Evolutionary conservation across 345 rosid species (phyloP), one percentile per base, ranked within the genome.

Genomic region (Hibiscus mutabilis): DNA sequence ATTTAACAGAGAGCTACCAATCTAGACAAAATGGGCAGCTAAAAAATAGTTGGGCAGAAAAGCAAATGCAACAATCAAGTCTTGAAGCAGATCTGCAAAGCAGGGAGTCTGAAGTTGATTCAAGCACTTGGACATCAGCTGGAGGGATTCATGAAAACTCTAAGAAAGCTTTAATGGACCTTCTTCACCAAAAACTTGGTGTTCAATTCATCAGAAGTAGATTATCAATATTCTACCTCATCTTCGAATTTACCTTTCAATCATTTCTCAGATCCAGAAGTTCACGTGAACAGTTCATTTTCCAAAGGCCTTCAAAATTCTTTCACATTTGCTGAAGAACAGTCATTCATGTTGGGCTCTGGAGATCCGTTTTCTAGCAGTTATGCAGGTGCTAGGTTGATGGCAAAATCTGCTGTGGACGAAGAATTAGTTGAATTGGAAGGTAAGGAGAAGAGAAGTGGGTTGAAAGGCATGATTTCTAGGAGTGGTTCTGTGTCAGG

Each of bases 121-220:
- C 78, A 31, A 67, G 66, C 19, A 15, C 35, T 5, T 84, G 83
- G 82, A 9, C 59, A 18, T 59, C 82, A 10, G 66, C 55, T 77
- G 63, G 75, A 11, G 55, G 27, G 2, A 63, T 75, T 73, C 81
- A 77, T 49, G 83, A 53, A n/a, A 73, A 74, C 49, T 75, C 86
- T 31, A 81, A 74, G 77, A 77, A 25, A 74, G 71, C 67, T 69
- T 76, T 73, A 74, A 74, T 79, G 80, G 78, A 83, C 21, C 69
- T 74, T 27, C 75, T 81, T 68, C 74, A 68, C 44, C 81, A 71
- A 56, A 80, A 77, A 21, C 60, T 68, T 60, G 79, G 76, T 62
- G 78, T 72, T 79, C 83, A 78, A 56, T 73, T 68, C 71, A 19
- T 62, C 72, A 47, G 76, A 71, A 65, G 59, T 24, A 14, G 76